Percentiles rank a stretch among this genome's conserved stretches.
Conservation (phyloP, 345 rosid species). For the Microcos paniculata region DNA sequence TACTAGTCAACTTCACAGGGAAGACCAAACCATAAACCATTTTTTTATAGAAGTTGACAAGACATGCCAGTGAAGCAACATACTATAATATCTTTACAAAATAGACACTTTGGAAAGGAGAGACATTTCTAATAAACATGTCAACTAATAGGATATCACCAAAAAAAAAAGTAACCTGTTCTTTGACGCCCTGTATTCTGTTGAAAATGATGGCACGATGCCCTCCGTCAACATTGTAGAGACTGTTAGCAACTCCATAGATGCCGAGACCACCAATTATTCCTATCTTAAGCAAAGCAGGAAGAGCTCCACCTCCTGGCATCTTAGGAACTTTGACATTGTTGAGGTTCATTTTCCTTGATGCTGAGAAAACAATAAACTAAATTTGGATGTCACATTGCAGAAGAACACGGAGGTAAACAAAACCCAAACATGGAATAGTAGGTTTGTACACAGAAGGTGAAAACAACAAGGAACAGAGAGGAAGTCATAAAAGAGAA, state of each 20-base stretch:
- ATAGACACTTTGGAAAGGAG: neutral
- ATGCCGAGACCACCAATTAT: slow-evolving; percentile 67
- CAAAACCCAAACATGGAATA: neutral
- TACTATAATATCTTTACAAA: neutral
- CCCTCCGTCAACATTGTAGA: slow-evolving; percentile 78
- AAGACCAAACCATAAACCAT: neutral
- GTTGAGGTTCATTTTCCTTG: slow-evolving; percentile 44
- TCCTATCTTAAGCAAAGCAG: slow-evolving; percentile 67
- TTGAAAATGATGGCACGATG: slow-evolving; percentile 73
- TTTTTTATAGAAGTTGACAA: neutral
- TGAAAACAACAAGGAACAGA: neutral
- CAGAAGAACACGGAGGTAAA: neutral
- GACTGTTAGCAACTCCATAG: slow-evolving; percentile 63
- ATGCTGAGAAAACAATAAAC: neutral
- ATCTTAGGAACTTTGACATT: slow-evolving; percentile 81
- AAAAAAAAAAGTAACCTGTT: slow-evolving; percentile 37
- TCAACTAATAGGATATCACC: neutral
- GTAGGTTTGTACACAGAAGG: neutral
- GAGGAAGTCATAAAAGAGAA: neutral
- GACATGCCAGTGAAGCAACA: neutral
- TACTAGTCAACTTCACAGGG: neutral
- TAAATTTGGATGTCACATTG: neutral
- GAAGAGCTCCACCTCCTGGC: slow-evolving; percentile 67
- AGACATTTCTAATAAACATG: neutral
- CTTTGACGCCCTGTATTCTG: slow-evolving; percentile 56